These are phyloP conservation scores for Cladophialophora bantiana DNA, from an alignment of 2,329 filamentous ascomycete genomes.

Conservation along the genomic window DNA sequence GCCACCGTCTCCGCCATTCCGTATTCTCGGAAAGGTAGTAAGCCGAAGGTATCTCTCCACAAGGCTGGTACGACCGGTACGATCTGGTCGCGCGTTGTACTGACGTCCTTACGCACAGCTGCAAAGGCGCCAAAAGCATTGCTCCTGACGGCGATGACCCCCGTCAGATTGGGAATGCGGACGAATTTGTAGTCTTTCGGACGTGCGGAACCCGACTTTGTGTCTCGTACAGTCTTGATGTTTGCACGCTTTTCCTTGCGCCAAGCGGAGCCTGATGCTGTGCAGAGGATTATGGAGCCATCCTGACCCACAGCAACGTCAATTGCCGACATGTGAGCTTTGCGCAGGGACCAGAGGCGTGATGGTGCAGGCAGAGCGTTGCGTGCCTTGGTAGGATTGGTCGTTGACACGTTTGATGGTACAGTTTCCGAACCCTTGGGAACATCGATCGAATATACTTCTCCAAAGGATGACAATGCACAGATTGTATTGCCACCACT, in stretches of 20 bases:
- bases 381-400: conserved; percentile 89
- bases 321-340: conserved; percentile 79
- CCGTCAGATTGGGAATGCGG: conserved; percentile 84
- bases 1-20: conserved; percentile 53
- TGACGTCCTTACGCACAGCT: conserved; percentile 81
- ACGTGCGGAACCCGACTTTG: conserved; percentile 62
- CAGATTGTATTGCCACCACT: conserved; percentile 92
- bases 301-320: conserved; percentile 91
- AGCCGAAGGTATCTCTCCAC: conserved; percentile 74
- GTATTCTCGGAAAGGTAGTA: conserved; percentile 73
- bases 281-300: conserved; percentile 93
- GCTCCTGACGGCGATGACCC: conserved; percentile 81
- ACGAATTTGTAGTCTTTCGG: conserved; percentile 95
- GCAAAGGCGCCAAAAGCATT: conserved; percentile 91
- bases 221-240: conserved; percentile 62
- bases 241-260: conserved; percentile 82
- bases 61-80: conserved; percentile 70
- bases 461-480: conserved; percentile 81
- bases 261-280: conserved; percentile 92
- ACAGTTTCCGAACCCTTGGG: conserved; percentile 70
- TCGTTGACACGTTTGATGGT: conserved; percentile 74
- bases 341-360: conserved; percentile 87
- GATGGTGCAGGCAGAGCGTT: conserved; percentile 79
- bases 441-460: conserved; percentile 84
- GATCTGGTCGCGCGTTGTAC: conserved; percentile 77